Base-by-base conservation (phyloP, 2,329 filamentous ascomycete species). In the Apiospora hydei region DNA sequence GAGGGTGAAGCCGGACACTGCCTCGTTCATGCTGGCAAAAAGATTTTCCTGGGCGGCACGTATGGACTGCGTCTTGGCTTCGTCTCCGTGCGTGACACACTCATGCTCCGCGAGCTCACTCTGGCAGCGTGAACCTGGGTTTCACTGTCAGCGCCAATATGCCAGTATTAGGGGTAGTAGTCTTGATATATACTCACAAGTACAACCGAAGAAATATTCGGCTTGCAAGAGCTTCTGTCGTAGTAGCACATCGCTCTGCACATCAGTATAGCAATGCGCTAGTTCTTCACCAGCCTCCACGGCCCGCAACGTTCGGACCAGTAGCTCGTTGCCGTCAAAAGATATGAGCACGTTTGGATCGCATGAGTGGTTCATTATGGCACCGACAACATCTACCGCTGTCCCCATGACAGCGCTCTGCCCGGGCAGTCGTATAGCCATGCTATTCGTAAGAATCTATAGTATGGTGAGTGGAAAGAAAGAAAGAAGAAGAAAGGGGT, bases 361-460 rank as follows among this genome's bases (percentile, higher is more conserved):
- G 70, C 82, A 84, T 0, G 77, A 80, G 74, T 84, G 82, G 73
- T 83, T 83, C 70, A 83, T 79, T 46, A 78, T 72, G 16, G 81
- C 77, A 0, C 77, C 76, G 2, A 77, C 71, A 16, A 80, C 67
- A 44, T 83, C 80, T n/a, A 83, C 72, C 18, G 73, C 78, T n/a
- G 72, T 74, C 6, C 81, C 81, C 53, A 77, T 71, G 1, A 71
- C 67, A 10, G 73, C 69, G 7, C 74, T 75, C n/a, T 73, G 64
- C 24, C 75, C 74, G 1, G 79, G 41, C 3, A 73, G 70, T 2
- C 77, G 72, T 34, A 81, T 75, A 11, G 70, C 68, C n/a, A 79
- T 74, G 34, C 72, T 75, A 72, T 81, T 81, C 46, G 74, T 75
- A 5, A 71, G 70, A 24, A 81, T 66, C 80, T 80, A 38, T 4